A percentile compares a stretch with the other conserved stretches of the same genome.
These are phyloP conservation scores for Diaporthe sp. DNA, from an alignment of 2,329 filamentous ascomycete genomes.

Conservation along the genomic window DNA sequence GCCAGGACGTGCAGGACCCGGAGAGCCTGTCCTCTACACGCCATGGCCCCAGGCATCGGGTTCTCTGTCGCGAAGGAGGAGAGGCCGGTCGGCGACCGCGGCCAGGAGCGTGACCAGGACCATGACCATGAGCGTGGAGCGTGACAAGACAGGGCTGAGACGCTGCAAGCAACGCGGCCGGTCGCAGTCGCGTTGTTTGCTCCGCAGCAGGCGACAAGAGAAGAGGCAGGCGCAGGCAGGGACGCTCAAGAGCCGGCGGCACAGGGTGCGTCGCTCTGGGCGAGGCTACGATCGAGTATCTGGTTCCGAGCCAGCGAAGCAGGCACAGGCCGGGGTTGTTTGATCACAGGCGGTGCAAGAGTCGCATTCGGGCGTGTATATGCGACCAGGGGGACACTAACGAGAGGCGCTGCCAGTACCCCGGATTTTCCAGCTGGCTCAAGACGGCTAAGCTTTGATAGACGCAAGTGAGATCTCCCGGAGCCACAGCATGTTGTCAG, in stretches of 20 bases:
- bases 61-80: slow-evolving; percentile 21
- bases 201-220: not conserved
- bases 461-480: slow-evolving; percentile 31
- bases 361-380: slow-evolving; percentile 26
- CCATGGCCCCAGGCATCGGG: slow-evolving; percentile 8
- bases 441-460: slow-evolving; percentile 32
- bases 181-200: slow-evolving; percentile 22
- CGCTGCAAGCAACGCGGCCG: slow-evolving; percentile 21
- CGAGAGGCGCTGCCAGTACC: slow-evolving; percentile 12
- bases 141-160: slow-evolving; percentile 30
- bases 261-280: not conserved
- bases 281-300: slow-evolving; percentile 22
- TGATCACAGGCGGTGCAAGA: not conserved
- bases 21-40: slow-evolving; percentile 17
- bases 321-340: slow-evolving; percentile 1
- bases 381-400: slow-evolving; percentile 28
- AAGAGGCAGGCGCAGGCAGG: not conserved
- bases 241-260: slow-evolving; percentile 18
- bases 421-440: slow-evolving; percentile 27
- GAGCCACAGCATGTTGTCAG: slow-evolving; percentile 21
- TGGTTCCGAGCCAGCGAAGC: slow-evolving; percentile 20
- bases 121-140: slow-evolving; percentile 19
- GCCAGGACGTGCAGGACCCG: slow-evolving; percentile 20
- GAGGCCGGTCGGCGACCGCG: slow-evolving; percentile 22
- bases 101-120: slow-evolving; percentile 1